A percentile compares a stretch with the other conserved stretches of the same genome.
phyloP scores from a whole-genome alignment of 139 green algal genomes.

The Chlamydomonas sp. region DNA sequence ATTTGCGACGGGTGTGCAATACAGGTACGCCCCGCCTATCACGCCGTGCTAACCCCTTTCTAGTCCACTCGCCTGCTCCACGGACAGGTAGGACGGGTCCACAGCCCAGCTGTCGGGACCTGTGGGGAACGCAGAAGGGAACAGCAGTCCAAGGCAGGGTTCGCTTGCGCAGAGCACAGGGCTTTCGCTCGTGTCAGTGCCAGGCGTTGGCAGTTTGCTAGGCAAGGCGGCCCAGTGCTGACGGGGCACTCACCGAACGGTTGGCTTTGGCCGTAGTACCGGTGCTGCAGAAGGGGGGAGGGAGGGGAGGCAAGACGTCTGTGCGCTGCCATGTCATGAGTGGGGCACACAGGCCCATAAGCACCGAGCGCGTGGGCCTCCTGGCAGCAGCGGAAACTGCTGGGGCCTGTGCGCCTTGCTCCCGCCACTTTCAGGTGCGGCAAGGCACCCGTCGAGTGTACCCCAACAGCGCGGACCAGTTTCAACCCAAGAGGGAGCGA shows the following conservation, averaged over 20 bases:
- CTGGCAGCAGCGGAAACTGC: too few species aligned
- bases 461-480: too few species aligned
- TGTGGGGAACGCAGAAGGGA: background rate
- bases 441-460: too few species aligned
- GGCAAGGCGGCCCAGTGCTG: background rate
- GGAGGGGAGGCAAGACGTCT: background rate
- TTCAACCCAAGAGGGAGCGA: too few species aligned
- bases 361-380: too few species aligned
- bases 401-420: too few species aligned
- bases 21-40: too few species aligned
- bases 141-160: background rate
- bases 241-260: constrained; percentile 53
- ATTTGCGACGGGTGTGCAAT: too few species aligned
- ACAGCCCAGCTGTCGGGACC: constrained; percentile 44
- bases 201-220: background rate
- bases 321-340: background rate
- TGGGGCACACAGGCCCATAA: too few species aligned
- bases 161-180: too few species aligned
- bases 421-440: too few species aligned
- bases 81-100: constrained; percentile 64
- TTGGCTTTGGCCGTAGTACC: constrained; percentile 82
- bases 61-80: constrained; percentile 17
- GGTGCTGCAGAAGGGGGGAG: constrained; percentile 63
- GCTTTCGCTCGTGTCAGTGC: background rate
- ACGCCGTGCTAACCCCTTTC: background rate